Base-by-base conservation (phyloP, 202 grass and related monocot species). In the Hordeum pubiflorum region DNA sequence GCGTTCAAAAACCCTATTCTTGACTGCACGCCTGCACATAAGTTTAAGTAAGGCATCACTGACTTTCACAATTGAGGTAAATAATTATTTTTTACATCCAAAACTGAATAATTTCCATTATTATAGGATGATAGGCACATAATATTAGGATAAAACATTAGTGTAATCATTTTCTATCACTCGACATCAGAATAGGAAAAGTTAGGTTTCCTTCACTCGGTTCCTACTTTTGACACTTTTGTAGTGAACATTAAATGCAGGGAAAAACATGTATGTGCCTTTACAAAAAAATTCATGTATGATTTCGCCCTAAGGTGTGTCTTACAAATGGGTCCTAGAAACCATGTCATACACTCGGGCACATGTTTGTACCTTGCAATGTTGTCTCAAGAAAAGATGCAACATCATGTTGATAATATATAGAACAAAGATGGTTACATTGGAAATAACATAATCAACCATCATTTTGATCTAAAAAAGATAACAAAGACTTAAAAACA, bases 321-420 rank as follows among this genome's bases (percentile, higher is more conserved):
- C n/a, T 50, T 1, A 50, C 7, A 21, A 57, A 9, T 18, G 3
- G 8, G n/a, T 20, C n/a, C n/a, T 57, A 57, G 4, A 57, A 8
- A 10, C 7, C 54, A 57, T 21, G 18, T 57, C 76, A 41, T 21
- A 31, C 13, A 24, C 7, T 21, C 1, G 57, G 5, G 18, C 55
- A 74, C 27, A 23, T 5, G 17, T 58, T 50, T 50, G 15, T 10
- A 50, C 14, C 14, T 50, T 50, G 44, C 15, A 50, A 50, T 50
- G 44, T 50, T 50, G 14, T 50, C 14, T 17, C 14, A 0, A 13
- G 43, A 15, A 46, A 50, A 17, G 44, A 50, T 17, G 44, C 14
- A 31, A 56, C 3, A 56, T 87, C 81, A 83, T 48, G 68, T 50
- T 14, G 75, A 56, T 50, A 50, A 50, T 50, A 50, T 5, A 50